Base-by-base conservation (phyloP, 495 filamentous ascomycete genomes). In the Penicillium argentinense region DNA sequence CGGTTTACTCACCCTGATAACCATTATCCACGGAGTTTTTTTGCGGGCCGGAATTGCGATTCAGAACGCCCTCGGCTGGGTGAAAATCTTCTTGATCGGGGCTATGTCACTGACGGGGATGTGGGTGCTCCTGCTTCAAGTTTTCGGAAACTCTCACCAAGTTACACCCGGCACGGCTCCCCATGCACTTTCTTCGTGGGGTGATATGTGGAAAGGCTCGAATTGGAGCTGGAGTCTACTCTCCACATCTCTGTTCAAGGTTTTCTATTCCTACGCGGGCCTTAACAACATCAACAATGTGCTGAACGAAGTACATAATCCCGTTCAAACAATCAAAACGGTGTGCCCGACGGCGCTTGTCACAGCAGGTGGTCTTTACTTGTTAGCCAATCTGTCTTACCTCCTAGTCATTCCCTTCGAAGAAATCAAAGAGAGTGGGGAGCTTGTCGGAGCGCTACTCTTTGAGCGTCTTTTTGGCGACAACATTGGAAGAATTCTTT, bases 261-360 rank as follows among this genome's bases (percentile, higher is more conserved):
- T 90, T 0, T 77, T 83, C 16, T 88, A 87, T 42, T 83, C 86
- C 1, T 90, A 87, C 47, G 74, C 84, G 0, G 86, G 85, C 0
- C 63, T 86, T 16, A 74, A 63, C 21, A 89, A 89, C 49, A 71
- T 83, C 45, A 88, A 87, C 62, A 87, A 89, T 46, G 86, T 89
- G n/a, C 66, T 91, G 26, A 84, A 84, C 44, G 86, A 91, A 56
- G 85, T 89, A 12, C 79, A 82, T 39, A 66, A 89, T 45, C 87
- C 87, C 0, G 74, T 88, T 2, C 67, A 73, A 4, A 91, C 85
- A 0, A 54, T 91, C 9, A 82, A 76, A 37, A 80, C 78, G 0
- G 84, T 84, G n/a, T 78, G 78, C 7, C 71, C 82, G 1, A 70
- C 77, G 0, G 84, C 83, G 4, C 69, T 91, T 0, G 13, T 78